These are phyloP conservation scores for Gossypium thurberi DNA, from an alignment of 345 rosid genomes.

Conservation along the genomic window DNA sequence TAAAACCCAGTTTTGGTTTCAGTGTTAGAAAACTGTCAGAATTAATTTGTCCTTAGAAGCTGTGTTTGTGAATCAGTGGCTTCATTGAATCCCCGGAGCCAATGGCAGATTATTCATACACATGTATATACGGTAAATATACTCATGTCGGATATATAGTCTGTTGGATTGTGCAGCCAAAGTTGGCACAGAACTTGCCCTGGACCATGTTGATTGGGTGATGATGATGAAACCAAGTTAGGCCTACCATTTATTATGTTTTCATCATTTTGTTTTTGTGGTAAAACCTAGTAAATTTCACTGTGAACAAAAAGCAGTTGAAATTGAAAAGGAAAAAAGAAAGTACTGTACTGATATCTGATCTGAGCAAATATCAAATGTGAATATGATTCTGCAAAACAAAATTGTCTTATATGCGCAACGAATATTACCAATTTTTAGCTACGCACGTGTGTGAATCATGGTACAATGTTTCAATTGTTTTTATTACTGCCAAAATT, in stretches of 20 bases:
- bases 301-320: not conserved
- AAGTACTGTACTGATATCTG: too few species aligned
- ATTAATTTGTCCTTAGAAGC: too few species aligned
- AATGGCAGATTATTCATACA: not conserved
- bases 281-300: not conserved
- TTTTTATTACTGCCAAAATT: too few species aligned
- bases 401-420: too few species aligned
- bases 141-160: too few species aligned
- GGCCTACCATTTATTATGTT: not conserved
- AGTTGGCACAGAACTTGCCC: not conserved
- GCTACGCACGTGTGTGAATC: too few species aligned
- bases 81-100: not conserved
- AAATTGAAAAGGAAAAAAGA: too few species aligned
- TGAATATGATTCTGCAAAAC: too few species aligned
- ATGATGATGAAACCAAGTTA: not conserved
- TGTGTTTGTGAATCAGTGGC: not conserved
- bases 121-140: too few species aligned
- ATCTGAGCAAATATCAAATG: too few species aligned
- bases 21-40: not conserved
- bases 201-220: conserved; percentile 6
- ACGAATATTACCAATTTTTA: too few species aligned
- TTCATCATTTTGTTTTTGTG: not conserved
- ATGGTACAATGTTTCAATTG: too few species aligned
- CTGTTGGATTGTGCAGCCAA: not conserved
- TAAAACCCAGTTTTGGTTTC: not conserved